Evolutionary conservation across 208 protist species (phyloP).

Genomic region (Polymyxa betae): DNA sequence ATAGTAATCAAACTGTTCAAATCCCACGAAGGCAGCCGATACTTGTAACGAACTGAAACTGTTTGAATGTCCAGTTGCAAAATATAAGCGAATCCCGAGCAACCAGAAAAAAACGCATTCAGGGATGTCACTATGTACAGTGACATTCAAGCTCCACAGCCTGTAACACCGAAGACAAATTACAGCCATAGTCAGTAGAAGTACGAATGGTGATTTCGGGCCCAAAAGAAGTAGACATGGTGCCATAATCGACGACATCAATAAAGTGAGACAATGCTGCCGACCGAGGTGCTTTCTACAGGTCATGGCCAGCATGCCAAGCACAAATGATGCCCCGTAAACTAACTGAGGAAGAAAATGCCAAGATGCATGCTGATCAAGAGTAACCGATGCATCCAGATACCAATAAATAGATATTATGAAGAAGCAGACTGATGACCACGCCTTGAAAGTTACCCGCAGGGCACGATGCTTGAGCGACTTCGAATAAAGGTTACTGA

Average conservation of each 20-base stretch:
- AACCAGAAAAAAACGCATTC: slow-evolving; percentile 33
- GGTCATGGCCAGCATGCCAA: not conserved
- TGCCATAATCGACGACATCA: not conserved
- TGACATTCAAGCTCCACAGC: not conserved
- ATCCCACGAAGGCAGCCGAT: slow-evolving; percentile 39
- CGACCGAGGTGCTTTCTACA: not conserved
- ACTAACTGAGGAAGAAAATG: not conserved
- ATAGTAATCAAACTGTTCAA: slow-evolving; percentile 40
- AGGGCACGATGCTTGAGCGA: not conserved
- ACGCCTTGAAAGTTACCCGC: not conserved
- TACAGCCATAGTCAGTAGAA: not conserved
- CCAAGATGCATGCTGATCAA: slow-evolving; percentile 12
- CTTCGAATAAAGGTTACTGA: not conserved
- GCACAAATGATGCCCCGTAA: not conserved
- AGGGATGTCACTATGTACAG: not conserved
- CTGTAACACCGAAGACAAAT: not conserved
- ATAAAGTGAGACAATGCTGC: not conserved
- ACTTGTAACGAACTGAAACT: slow-evolving; percentile 27
- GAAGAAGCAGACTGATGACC: not conserved
- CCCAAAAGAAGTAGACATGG: not conserved
- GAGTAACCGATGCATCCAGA: not conserved
- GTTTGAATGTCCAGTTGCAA: slow-evolving; percentile 35
- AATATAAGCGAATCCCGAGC: not conserved
- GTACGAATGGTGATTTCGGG: not conserved
- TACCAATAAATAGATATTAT: slow-evolving; percentile 2